Percentiles rank a stretch among this genome's conserved stretches.
phyloP scores from a whole-genome alignment of 1,139 yeast genomes.

The Scheffersomyces quercinus region DNA sequence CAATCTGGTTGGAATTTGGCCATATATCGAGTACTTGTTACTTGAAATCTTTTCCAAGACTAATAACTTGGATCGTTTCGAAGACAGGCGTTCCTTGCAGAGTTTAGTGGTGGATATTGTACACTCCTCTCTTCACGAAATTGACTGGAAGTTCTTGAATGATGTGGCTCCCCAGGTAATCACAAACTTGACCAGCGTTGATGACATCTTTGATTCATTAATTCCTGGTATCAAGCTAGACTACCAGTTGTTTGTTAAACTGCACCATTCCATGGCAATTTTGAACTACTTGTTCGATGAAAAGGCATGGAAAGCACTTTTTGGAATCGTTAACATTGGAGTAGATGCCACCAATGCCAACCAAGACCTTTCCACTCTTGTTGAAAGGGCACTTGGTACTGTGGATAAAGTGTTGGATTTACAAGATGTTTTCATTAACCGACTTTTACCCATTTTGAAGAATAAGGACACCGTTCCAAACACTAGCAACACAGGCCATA shows the following conservation, averaged over 20 bases:
- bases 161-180: slow-evolving; percentile 34
- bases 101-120: slow-evolving; percentile 53
- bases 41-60: slow-evolving; percentile 62
- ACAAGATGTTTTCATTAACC: slow-evolving; percentile 45
- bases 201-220: slow-evolving; percentile 43
- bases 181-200: slow-evolving; percentile 27
- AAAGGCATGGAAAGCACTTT: slow-evolving; percentile 54
- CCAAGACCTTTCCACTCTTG: slow-evolving; percentile 16
- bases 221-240: slow-evolving; percentile 23
- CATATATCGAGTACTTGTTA: slow-evolving; percentile 72
- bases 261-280: slow-evolving; percentile 70
- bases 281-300: slow-evolving; percentile 64
- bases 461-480: slow-evolving; percentile 13
- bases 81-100: slow-evolving; percentile 52
- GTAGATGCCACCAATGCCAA: slow-evolving; percentile 52
- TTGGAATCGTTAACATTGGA: slow-evolving; percentile 54
- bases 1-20: slow-evolving; percentile 67
- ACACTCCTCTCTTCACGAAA: slow-evolving; percentile 51
- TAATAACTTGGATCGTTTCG: slow-evolving; percentile 26
- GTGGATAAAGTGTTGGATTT: slow-evolving; percentile 51
- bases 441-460: slow-evolving; percentile 31
- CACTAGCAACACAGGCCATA: slow-evolving; percentile 7
- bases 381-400: slow-evolving; percentile 36
- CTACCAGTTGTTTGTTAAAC: slow-evolving; percentile 40
- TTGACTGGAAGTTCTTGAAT: slow-evolving; percentile 64